Evolutionary conservation across 257 asterid genomes (phyloP), one percentile per base, ranked within the genome.

Genomic region (Solanum pinnatisectum): DNA sequence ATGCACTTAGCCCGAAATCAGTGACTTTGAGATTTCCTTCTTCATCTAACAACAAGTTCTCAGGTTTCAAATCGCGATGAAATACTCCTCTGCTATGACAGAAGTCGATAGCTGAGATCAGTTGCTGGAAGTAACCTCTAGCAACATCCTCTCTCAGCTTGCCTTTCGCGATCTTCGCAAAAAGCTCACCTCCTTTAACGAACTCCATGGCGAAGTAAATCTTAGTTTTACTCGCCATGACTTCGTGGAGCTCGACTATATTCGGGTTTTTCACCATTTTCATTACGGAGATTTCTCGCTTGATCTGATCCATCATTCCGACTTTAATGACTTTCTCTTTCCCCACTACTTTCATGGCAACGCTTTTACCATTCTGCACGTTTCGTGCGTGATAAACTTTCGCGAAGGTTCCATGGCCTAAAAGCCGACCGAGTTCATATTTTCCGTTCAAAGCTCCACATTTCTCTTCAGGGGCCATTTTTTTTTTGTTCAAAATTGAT

Each of bases 301-400:
- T 93, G 85, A 93, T 91, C 83, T 93, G 96, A 68, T 93, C 96
- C 94, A 89, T 92, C 94, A 93, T 92, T n/a, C 94, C 94, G 0
- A 92, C 94, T 72, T 79, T 89, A 25, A 92, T 90, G 59, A 93
- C 94, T 37, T 93, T 93, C 81, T 93, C 96, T 73, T 93, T 93
- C 5, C 91, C 92, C 1, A 93, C 93, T 1, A 93, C 91, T 87
- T 93, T 93, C 92, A 93, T 90, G 18, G 96, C 96, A n/a, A 91
- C 92, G 36, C 68, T 90, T 74, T 89, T 90, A 14, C 96, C 95
- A 12, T 92, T 90, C 16, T 90, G 88, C 74, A 93, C n/a, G 78
- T 91, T 85, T 14, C 91, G 89, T n/a, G 95, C 91, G 56, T 90
- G 81, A 86, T 91, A 93, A 20, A 93, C 96, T 79, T 93, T 93